Evolutionary conservation across 169 alveolate species (phyloP).

Genomic region (Plasmodium relictum): DNA sequence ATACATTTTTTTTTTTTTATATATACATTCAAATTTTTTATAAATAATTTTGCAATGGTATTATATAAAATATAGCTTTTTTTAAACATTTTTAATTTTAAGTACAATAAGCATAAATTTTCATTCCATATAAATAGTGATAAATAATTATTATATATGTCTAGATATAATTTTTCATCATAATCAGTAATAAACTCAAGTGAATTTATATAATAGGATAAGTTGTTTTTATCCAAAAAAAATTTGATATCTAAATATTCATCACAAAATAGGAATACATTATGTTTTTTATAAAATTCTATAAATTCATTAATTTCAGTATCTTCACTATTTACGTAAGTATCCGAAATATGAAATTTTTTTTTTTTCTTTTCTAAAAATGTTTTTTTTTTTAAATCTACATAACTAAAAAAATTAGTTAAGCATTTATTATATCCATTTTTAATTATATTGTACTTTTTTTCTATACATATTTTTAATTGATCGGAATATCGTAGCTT

Average conservation of each 20-base stretch:
- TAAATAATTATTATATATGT: constrained; percentile 59
- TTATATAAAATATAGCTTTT: constrained; percentile 57
- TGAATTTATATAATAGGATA: constrained; percentile 25
- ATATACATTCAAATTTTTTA: constrained; percentile 44
- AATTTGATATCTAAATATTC: constrained; percentile 47
- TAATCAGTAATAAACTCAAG: constrained; percentile 49
- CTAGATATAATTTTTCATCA: constrained; percentile 63
- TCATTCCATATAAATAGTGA: constrained; percentile 67
- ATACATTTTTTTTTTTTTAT: constrained; percentile 71
- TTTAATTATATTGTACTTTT: constrained; percentile 39
- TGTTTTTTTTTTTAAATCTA: constrained; percentile 34
- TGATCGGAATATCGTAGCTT: constrained; percentile 52
- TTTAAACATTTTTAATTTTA: constrained; percentile 55
- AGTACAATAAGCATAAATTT: constrained; percentile 31
- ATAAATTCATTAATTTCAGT: constrained; percentile 20
- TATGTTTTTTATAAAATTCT: constrained; percentile 56
- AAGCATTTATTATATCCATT: constrained; percentile 57
- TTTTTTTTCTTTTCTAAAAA: constrained; percentile 48
- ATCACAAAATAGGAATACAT: constrained; percentile 54
- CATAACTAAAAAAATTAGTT: constrained; percentile 31
- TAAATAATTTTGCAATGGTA: constrained; percentile 29
- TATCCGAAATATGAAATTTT: neutral
- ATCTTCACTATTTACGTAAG: neutral
- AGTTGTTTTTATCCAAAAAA: constrained; percentile 38
- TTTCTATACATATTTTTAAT: constrained; percentile 71